These are phyloP conservation scores for Trifolium subterraneum DNA, from an alignment of 306 rosid species.

Conservation along the genomic window DNA sequence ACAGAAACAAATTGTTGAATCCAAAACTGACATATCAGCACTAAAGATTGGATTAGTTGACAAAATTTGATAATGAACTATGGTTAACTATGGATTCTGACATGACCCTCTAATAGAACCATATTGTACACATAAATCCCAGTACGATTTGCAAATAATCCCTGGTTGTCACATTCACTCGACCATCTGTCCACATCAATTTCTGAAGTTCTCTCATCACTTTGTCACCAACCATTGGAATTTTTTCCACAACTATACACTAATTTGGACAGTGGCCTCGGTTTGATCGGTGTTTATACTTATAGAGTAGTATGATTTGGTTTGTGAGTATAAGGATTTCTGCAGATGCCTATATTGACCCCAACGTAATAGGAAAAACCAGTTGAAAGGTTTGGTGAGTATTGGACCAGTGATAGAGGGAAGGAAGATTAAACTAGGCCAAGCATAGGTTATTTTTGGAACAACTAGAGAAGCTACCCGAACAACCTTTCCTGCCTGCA, in stretches of 20 bases:
- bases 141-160: background rate
- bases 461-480: background rate
- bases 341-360: background rate
- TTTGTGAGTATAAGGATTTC: background rate
- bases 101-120: too few relatives aligned
- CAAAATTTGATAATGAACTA: background rate
- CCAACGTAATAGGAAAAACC: constrained; percentile 6
- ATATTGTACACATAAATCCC: too few relatives aligned
- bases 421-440: background rate
- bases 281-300: background rate
- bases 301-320: constrained; percentile 1
- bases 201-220: background rate
- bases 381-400: constrained; percentile 2
- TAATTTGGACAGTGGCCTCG: background rate
- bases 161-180: background rate
- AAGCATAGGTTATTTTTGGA: background rate
- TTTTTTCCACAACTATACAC: background rate
- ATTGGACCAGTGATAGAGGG: constrained; percentile 4
- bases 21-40: background rate
- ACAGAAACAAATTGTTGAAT: background rate
- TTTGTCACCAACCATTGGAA: too few relatives aligned
- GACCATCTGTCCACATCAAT: background rate
- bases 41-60: background rate
- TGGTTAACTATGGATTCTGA: background rate
- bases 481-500: background rate